Percentiles rank a stretch among this genome's conserved stretches.
These are phyloP conservation scores for Alternaria sp. DNA, from an alignment of 2,329 filamentous ascomycete species.

Conservation along the genomic window DNA sequence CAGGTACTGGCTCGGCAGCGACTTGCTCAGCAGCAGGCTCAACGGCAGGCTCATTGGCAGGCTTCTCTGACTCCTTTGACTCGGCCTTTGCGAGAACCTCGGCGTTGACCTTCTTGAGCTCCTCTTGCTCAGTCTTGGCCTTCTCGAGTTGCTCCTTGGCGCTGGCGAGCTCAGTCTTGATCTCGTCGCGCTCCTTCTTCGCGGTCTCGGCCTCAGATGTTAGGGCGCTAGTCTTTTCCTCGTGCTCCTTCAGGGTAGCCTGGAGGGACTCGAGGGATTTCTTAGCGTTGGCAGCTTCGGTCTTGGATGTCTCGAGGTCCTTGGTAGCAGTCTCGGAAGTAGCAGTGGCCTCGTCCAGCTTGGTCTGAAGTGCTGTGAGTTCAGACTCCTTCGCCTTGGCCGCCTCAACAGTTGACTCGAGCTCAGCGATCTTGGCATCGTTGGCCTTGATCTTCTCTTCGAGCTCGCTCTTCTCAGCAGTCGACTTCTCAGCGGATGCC, in stretches of 20 bases:
- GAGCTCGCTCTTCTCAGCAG: conserved; percentile 32
- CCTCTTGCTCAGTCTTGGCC: conserved; percentile 29
- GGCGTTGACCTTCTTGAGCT: conserved; percentile 29
- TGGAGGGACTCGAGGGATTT: conserved; percentile 21
- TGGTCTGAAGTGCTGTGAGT: conserved; percentile 29
- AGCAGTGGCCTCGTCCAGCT: conserved; percentile 29
- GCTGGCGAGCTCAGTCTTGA: conserved; percentile 31
- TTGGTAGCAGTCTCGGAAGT: conserved; percentile 24
- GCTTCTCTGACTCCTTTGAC: conserved; percentile 25
- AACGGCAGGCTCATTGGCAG: conserved; percentile 11
- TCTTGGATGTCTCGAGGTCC: conserved; percentile 30
- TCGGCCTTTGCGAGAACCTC: conserved; percentile 30
- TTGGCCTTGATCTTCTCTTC: conserved; percentile 38
- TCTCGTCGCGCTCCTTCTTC: conserved; percentile 31
- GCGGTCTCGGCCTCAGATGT: conserved; percentile 26
- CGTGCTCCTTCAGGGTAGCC: conserved; percentile 25
- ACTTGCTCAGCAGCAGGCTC: conserved; percentile 7
- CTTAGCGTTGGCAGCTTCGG: conserved; percentile 28
- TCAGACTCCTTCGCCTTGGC: conserved; percentile 30
- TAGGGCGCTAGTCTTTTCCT: conserved; percentile 27
- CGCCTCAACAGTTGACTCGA: conserved; percentile 31
- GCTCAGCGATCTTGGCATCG: conserved; percentile 34
- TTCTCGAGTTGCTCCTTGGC: conserved; percentile 34
- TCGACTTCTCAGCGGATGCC: conserved; percentile 32
- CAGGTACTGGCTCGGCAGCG: conserved; percentile 1